Conservation (phyloP, 2,329 filamentous ascomycete genomes). For the Sclerotinia glacialis region DNA sequence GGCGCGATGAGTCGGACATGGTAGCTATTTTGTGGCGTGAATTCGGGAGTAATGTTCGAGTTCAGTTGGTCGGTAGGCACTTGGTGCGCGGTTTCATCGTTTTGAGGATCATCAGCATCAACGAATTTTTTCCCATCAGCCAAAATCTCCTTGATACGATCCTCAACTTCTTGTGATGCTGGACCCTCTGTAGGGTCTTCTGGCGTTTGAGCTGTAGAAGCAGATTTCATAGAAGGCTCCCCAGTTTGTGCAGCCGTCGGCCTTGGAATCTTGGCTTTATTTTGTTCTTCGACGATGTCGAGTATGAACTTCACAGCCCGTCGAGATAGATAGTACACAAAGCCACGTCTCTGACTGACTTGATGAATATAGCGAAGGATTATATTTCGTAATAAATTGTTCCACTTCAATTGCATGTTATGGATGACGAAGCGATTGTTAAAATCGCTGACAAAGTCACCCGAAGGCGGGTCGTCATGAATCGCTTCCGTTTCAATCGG, state of each 20-base stretch:
- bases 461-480: constrained; percentile 61
- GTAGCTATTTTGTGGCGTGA: constrained; percentile 88
- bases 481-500: constrained; percentile 49
- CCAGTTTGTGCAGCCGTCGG: constrained; percentile 38
- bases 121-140: constrained; percentile 82
- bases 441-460: constrained; percentile 90
- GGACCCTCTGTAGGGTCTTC: constrained; percentile 24
- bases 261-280: constrained; percentile 49
- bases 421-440: constrained; percentile 98
- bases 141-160: constrained; percentile 81
- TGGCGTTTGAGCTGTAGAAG: constrained; percentile 31
- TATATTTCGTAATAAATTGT: constrained; percentile 91
- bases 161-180: constrained; percentile 66
- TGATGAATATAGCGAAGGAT: constrained; percentile 97
- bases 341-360: constrained; percentile 90
- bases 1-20: constrained; percentile 93
- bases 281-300: constrained; percentile 94
- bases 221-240: constrained; percentile 27
- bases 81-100: constrained; percentile 39
- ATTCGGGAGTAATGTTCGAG: constrained; percentile 80
- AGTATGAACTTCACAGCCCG: constrained; percentile 96
- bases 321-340: constrained; percentile 95
- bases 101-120: constrained; percentile 56
- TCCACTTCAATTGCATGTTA: constrained; percentile 98
- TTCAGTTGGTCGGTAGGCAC: constrained; percentile 60